Conservation (phyloP, 169 alveolate species). For the Cryptosporidium parvum region DNA sequence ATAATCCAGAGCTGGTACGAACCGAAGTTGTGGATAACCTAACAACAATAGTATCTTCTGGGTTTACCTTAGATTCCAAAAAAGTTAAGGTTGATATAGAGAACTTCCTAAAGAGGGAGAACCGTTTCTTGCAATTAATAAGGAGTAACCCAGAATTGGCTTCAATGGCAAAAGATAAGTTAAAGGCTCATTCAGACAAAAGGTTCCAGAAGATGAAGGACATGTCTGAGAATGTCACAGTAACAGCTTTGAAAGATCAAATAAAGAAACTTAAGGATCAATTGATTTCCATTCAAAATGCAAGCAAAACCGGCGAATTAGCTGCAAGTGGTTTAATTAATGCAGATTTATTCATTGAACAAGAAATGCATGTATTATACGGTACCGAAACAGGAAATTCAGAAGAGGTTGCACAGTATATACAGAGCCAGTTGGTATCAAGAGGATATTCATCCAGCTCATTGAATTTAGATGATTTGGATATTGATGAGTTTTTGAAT, state of each 20-base stretch:
- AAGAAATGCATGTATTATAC: conserved; percentile 65
- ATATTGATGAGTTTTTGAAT: conserved; percentile 61
- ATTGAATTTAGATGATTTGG: conserved; percentile 65
- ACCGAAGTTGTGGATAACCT: conserved; percentile 16
- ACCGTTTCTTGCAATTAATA: conserved; percentile 74
- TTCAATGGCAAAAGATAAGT: conserved; percentile 32
- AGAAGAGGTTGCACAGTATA: conserved; percentile 76
- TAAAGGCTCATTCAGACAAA: conserved; percentile 66
- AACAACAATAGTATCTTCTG: conserved; percentile 52
- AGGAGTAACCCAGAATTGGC: conserved; percentile 79
- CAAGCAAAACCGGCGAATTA: conserved; percentile 1
- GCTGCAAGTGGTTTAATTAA: neutral
- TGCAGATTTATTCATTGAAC: neutral
- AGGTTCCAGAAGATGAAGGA: conserved; percentile 63
- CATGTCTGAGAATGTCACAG: conserved; percentile 46
- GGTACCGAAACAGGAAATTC: conserved; percentile 81
- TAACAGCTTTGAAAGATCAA: conserved; percentile 50
- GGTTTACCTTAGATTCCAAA: conserved; percentile 77
- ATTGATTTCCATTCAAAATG: conserved; percentile 28
- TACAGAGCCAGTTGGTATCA: conserved; percentile 42
- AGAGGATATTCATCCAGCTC: conserved; percentile 56
- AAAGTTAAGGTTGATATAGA: conserved; percentile 62
- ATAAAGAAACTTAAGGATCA: conserved; percentile 49
- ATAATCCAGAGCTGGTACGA: conserved; percentile 70
- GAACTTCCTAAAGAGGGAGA: conserved; percentile 74